Evolutionary conservation across 768 basidiomycete genomes (phyloP).

Genomic region (Mycena alexandri): DNA sequence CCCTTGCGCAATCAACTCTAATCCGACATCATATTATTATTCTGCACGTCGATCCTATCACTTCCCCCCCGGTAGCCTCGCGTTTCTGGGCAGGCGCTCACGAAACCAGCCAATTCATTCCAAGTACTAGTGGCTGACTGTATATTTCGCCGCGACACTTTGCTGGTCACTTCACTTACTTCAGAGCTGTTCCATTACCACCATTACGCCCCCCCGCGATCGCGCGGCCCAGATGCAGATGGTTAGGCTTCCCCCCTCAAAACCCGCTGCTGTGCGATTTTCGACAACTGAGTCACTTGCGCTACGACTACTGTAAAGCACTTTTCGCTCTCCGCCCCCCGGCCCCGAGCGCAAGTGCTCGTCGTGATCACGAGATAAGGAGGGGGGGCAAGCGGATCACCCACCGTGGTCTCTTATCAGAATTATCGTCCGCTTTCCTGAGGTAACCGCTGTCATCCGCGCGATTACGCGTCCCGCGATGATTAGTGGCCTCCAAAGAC

Average conservation of each 20-base stretch:
- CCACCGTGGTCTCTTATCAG: conserved; percentile 27
- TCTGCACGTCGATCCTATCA: conserved; percentile 32
- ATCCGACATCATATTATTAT: conserved; percentile 14
- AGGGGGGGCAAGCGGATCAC: conserved; percentile 28
- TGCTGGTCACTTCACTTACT: neutral
- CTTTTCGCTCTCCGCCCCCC: neutral
- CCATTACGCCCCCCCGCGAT: conserved; percentile 27
- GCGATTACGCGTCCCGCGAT: conserved; percentile 31
- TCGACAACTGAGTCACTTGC: conserved; percentile 39
- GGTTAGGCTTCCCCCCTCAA: conserved; percentile 33
- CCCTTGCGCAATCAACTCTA: conserved; percentile 26
- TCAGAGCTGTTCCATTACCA: conserved; percentile 20
- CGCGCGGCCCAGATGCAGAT: neutral
- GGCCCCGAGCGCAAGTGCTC: too few species aligned
- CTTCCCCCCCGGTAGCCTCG: conserved; percentile 28
- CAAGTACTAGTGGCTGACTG: neutral
- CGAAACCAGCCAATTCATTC: neutral
- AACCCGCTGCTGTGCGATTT: conserved; percentile 26
- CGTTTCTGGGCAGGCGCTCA: conserved; percentile 32
- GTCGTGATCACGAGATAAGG: neutral
- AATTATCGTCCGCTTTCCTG: conserved; percentile 27
- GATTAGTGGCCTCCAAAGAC: conserved; percentile 12
- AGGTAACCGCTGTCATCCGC: conserved; percentile 26
- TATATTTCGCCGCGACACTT: conserved; percentile 8
- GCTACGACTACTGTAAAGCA: conserved; percentile 14